These are phyloP conservation scores for Scedosporium dehoogii DNA, from an alignment of 2,329 filamentous ascomycete species.

Conservation along the genomic window DNA sequence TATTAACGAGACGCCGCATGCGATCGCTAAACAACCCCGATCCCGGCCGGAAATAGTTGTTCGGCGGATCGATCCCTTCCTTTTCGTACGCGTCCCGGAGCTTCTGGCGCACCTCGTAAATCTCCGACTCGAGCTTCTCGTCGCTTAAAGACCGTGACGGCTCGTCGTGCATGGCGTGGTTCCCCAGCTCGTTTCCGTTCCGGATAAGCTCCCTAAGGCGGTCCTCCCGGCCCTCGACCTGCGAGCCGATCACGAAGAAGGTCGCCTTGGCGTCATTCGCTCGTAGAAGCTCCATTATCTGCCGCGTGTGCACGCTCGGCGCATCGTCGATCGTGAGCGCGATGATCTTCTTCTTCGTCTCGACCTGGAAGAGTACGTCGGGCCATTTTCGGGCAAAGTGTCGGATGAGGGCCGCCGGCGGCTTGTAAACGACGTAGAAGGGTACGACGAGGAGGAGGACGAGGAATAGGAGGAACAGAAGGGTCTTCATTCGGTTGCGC, in stretches of 20 bases:
- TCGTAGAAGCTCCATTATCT: constrained; percentile 60
- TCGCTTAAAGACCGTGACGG: constrained; percentile 54
- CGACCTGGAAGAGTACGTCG: constrained; percentile 67
- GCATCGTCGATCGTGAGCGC: constrained; percentile 84
- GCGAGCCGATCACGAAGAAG: constrained; percentile 80
- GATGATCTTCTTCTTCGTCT: constrained; percentile 51
- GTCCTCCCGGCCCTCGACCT: constrained; percentile 49
- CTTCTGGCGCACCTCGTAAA: constrained; percentile 51
- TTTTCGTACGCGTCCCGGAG: constrained; percentile 47
- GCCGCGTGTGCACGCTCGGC: constrained; percentile 60
- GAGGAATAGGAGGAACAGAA: constrained; percentile 30
- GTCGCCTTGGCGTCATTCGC: constrained; percentile 63
- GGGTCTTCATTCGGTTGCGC: constrained; percentile 48
- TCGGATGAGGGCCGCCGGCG: constrained; percentile 59
- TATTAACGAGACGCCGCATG: constrained; percentile 53
- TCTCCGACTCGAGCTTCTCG: constrained; percentile 50
- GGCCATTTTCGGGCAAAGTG: constrained; percentile 65
- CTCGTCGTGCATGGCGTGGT: constrained; percentile 86
- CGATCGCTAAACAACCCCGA: constrained; percentile 69
- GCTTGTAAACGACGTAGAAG: constrained; percentile 71
- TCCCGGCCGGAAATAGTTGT: constrained; percentile 71
- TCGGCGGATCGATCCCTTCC: constrained; percentile 30
- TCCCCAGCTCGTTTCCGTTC: constrained; percentile 63
- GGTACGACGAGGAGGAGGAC: constrained; percentile 25
- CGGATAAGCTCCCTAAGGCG: constrained; percentile 48